A percentile compares a stretch with the other conserved stretches of the same genome.
phyloP scores from a whole-genome alignment of 1,139 yeast species.

The Hansenula lynferdii region DNA sequence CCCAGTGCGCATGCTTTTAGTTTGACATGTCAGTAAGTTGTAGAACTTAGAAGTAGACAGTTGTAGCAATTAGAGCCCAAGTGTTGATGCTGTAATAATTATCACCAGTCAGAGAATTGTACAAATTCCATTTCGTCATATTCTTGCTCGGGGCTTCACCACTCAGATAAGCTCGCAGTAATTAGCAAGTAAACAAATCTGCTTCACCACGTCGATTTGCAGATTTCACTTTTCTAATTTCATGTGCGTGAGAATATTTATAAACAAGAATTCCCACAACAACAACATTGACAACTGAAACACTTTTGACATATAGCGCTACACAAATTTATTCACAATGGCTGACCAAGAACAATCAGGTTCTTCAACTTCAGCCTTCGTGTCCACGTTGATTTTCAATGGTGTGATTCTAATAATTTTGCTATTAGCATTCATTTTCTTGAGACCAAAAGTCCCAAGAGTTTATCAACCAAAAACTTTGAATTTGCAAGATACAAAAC shows the following conservation, averaged over 20 bases:
- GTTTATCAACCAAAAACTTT: conserved; percentile 85
- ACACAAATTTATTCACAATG: conserved; percentile 7
- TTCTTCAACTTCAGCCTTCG: conserved; percentile 46
- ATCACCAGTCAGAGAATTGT: too few species aligned
- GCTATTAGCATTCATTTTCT: conserved; percentile 47
- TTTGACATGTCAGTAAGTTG: too few species aligned
- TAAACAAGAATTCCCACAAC: neutral
- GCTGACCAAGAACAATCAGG: conserved; percentile 9
- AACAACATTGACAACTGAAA: neutral
- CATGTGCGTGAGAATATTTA: neutral
- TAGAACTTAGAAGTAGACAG: too few species aligned
- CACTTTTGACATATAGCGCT: conserved; percentile 2
- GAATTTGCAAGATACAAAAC: conserved; percentile 38
- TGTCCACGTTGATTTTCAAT: conserved; percentile 49
- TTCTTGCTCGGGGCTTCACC: too few species aligned
- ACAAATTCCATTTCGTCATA: too few species aligned
- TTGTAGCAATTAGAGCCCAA: too few species aligned
- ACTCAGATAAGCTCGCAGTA: too few species aligned
- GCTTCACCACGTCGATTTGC: neutral
- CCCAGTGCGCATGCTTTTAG: too few species aligned
- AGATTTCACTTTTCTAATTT: neutral
- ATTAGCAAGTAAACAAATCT: too few species aligned
- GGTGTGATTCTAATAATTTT: conserved; percentile 56
- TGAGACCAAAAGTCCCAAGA: conserved; percentile 61
- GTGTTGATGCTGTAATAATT: too few species aligned